Evolutionary conservation across 2,329 filamentous ascomycete species (phyloP), one percentile per base, ranked within the genome.

Genomic region (Grosmannia clavigera): DNA sequence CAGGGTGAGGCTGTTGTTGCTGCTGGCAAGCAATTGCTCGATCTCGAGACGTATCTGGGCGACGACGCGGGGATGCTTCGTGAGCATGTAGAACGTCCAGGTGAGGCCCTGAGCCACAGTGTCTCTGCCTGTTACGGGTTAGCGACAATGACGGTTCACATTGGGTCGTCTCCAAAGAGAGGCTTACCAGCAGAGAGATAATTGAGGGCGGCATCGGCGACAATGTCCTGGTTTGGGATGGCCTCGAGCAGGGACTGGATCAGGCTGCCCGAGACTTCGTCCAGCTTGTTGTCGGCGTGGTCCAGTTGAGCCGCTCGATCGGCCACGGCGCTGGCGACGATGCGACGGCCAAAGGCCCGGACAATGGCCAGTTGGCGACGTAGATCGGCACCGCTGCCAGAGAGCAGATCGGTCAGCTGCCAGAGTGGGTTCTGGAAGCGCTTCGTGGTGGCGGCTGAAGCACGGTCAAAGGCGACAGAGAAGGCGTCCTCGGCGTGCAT

Each of bases 391-490:
- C 66, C 63, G 2, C 80, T 76, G 3, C 76, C 71, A n/a, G 85
- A 67, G 1, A 77, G 59, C 0, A 77, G 61, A 65, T 86, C 84
- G 1, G 80, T 85, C 53, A 84, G 33, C 46, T 72, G 74, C 81
- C 82, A 87, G 0, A 86, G 70, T 0, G 84, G 84, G 63, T 86
- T 86, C 67, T 86, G 83, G 61, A 87, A 86, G 5, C 84, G 77
- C 57, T 81, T 75, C 2, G 81, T 81, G 0, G 81, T 84, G 10
- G 71, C 77, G 0, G 80, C 82, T 0, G 83, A 86, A 3, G 83
- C 83, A 63, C 80, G 76, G 63, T 86, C 83, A 66, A 87, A 86
- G 0, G 82, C 79, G 57, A 74, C 63, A 4, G 80, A 81, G 67
- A 87, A 86, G 2, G 78, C 77, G 62, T 85, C 80, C 38, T 79